Percentiles rank a stretch among this genome's conserved stretches.
These are phyloP conservation scores for Breynia disticha DNA, from an alignment of 441 rosid genomes.

Conservation along the genomic window DNA sequence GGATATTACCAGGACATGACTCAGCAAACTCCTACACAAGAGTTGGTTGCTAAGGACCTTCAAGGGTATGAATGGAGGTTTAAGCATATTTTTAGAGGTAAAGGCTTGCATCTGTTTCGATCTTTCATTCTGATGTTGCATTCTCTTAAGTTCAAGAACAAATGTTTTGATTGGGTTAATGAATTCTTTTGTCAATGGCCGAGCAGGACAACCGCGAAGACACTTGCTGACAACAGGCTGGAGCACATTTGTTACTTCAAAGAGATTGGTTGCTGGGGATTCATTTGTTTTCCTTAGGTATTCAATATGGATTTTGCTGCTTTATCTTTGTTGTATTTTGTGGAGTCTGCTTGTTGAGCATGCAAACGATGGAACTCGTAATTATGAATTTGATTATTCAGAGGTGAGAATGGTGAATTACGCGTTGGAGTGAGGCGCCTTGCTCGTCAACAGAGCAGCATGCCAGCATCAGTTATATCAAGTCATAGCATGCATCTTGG, in stretches of 20 bases:
- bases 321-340: not conserved
- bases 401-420: constrained; percentile 64
- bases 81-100: constrained; percentile 95
- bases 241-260: constrained; percentile 90
- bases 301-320: not conserved
- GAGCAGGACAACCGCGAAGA: constrained; percentile 82
- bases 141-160: not conserved
- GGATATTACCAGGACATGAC: constrained; percentile 61
- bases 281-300: constrained; percentile 91
- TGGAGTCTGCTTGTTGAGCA: not conserved
- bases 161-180: not conserved
- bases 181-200: not conserved
- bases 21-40: constrained; percentile 82
- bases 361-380: not conserved
- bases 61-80: constrained; percentile 86
- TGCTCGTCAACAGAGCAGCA: constrained; percentile 51
- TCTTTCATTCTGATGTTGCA: not conserved
- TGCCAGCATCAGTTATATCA: constrained; percentile 90
- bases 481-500: constrained; percentile 98
- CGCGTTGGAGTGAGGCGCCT: constrained; percentile 78
- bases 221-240: constrained; percentile 97
- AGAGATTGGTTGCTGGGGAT: constrained; percentile 86
- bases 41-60: constrained; percentile 70
- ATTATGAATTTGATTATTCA: constrained; percentile 16
- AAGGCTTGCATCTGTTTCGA: not conserved